These are phyloP conservation scores for Tripterygium wilfordii DNA, from an alignment of 177 flowering plant species.

Conservation along the genomic window DNA sequence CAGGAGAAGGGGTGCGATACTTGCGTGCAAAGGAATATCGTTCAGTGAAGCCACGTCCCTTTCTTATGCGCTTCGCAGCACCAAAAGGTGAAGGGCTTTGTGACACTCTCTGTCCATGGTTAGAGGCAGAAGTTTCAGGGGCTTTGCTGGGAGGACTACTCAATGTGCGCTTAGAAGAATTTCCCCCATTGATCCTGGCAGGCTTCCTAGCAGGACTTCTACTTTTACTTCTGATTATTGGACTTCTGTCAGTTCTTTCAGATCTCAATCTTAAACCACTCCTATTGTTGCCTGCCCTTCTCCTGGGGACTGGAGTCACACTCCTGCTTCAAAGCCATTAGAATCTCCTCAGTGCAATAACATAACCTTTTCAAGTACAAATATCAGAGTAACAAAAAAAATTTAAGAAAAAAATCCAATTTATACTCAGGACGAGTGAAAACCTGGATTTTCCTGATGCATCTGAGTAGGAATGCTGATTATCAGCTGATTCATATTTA, in stretches of 20 bases:
- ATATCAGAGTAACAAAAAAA: too few species aligned
- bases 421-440: too few species aligned
- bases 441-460: slow-evolving; percentile 64
- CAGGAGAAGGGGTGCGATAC: slow-evolving; percentile 94
- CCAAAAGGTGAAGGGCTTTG: slow-evolving; percentile 73
- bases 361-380: too few species aligned
- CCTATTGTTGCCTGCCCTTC: slow-evolving; percentile 16
- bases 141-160: slow-evolving; percentile 34
- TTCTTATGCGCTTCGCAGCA: slow-evolving; percentile 69
- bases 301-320: slow-evolving; percentile 27
- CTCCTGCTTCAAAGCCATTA: too few species aligned
- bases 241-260: slow-evolving; percentile 26
- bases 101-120: slow-evolving; percentile 31
- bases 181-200: slow-evolving; percentile 20
- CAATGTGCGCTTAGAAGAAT: slow-evolving; percentile 34
- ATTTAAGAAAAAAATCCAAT: too few species aligned
- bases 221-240: slow-evolving; percentile 23
- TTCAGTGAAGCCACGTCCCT: slow-evolving; percentile 96
- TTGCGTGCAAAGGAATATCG: slow-evolving; percentile 78
- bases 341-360: background rate
- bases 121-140: too few species aligned
- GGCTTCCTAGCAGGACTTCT: slow-evolving; percentile 32
- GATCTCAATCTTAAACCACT: slow-evolving; percentile 37
- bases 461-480: slow-evolving; percentile 26
- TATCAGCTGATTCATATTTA: slow-evolving; percentile 23